Conservation (phyloP, 2,329 filamentous ascomycete genomes). For the Penicillium capsulatum region DNA sequence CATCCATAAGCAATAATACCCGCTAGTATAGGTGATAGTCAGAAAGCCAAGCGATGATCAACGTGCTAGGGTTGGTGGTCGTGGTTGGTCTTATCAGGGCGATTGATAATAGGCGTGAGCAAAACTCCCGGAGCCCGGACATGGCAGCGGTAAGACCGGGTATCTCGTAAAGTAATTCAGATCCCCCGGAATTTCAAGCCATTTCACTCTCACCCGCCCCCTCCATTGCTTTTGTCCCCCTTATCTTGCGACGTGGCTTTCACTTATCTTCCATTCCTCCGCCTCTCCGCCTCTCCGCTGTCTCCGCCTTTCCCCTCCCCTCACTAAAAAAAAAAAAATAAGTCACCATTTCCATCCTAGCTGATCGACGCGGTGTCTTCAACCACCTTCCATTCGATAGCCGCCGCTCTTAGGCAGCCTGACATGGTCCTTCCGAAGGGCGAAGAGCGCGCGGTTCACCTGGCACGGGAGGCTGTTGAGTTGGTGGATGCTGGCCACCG, state of each 20-base stretch:
- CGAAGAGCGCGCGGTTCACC: conserved; percentile 44
- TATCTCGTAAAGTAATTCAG: too few relatives aligned
- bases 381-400: conserved; percentile 1
- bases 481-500: conserved; percentile 45
- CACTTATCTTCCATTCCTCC: not conserved
- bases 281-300: conserved; percentile 8
- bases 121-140: not conserved
- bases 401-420: conserved; percentile 21
- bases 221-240: conserved; percentile 1
- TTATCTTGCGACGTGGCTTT: conserved; percentile 10
- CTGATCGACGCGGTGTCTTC: not conserved
- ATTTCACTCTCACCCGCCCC: not conserved
- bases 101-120: conserved; percentile 22
- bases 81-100: conserved; percentile 32
- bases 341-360: not conserved
- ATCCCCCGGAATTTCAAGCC: too few relatives aligned
- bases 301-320: conserved; percentile 14
- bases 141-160: too few relatives aligned
- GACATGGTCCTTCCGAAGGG: conserved; percentile 43
- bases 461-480: conserved; percentile 47
- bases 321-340: not conserved
- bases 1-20: too few relatives aligned
- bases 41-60: conserved; percentile 10
- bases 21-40: too few relatives aligned
- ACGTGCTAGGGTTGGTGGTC: conserved; percentile 25